Evolutionary conservation across 305 asterid species (phyloP), one percentile per base, ranked within the genome.

Genomic region (Solanum hybrid): DNA sequence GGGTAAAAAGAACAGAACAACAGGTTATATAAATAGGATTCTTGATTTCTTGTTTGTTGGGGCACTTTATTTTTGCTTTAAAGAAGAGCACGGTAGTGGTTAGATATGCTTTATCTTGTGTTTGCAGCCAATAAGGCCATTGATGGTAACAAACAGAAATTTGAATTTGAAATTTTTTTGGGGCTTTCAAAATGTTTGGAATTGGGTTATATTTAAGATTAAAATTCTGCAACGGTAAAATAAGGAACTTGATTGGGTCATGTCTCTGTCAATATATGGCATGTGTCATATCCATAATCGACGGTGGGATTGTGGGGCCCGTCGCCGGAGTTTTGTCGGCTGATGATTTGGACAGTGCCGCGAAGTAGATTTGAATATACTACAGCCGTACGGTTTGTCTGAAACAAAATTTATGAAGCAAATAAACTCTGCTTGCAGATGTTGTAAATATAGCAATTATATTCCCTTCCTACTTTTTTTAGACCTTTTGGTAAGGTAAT

Each of bases 131-230:
- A 84, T 24, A 70, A 82, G 79, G 88, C 33, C 80, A 89, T 85
- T 88, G 85, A 92, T 92, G 92, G 92, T 73, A 83, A 22, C 41
- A 94, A 61, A 94, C 94, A 93, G 91, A 92, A 90, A 92, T 95
- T 96, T 92, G 96, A 96, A 95, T 97, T 97, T 97, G 97, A 96
- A 96, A 88, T 39, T 5, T 92, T 90, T 91, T 79, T 72, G 73
- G 41, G 73, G 15, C 15, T 1, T 77, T 51, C 51, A 88, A 88
- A 51, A 22, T 39, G 10, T 31, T 61, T 61, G 26, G 72, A 61
- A 20, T 61, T 61, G 0, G 39, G 17, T 29, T 0, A 5, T 15
- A 20, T 15, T 15, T 29, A 17, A 84, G 22, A 85, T 84, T 4
- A 15, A 51, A 31, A 20, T 31, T 36, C 22, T 51, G 0, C 41